Conservation (phyloP, 441 rosid species). For the Populus hybrid region DNA sequence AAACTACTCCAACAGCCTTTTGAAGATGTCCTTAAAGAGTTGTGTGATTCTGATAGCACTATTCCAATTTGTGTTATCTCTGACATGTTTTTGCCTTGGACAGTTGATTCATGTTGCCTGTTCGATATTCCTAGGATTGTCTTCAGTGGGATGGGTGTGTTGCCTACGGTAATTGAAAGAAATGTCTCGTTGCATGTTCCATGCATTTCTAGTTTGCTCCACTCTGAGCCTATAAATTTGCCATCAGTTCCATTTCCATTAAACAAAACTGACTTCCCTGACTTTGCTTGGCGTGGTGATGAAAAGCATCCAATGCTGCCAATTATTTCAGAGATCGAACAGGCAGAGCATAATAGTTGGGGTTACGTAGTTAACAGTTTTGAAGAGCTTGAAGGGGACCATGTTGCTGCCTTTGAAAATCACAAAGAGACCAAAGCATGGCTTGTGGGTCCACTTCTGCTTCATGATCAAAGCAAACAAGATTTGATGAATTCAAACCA, state of each 20-base stretch:
- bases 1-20: conserved; percentile 25
- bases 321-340: conserved; percentile 8
- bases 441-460: conserved; percentile 31
- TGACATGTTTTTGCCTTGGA: conserved; percentile 31
- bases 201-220: not conserved
- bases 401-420: conserved; percentile 14
- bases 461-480: conserved; percentile 4
- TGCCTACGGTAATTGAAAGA: conserved; percentile 12
- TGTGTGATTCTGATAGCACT: not conserved
- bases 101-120: conserved; percentile 17
- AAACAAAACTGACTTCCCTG: conserved; percentile 18
- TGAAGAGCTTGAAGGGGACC: conserved; percentile 28
- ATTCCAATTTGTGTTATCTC: conserved; percentile 27
- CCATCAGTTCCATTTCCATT: conserved; percentile 24
- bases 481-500: too few species aligned
- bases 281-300: too few species aligned
- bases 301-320: not conserved
- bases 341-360: conserved; percentile 18
- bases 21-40: conserved; percentile 19
- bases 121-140: conserved; percentile 27
- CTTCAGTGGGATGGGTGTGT: conserved; percentile 29
- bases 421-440: conserved; percentile 18
- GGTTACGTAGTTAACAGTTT: conserved; percentile 30
- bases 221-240: conserved; percentile 4
- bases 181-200: not conserved